Evolutionary conservation across 805 yeast genomes (phyloP).

Genomic region (Wickerhamiella australiensis): DNA sequence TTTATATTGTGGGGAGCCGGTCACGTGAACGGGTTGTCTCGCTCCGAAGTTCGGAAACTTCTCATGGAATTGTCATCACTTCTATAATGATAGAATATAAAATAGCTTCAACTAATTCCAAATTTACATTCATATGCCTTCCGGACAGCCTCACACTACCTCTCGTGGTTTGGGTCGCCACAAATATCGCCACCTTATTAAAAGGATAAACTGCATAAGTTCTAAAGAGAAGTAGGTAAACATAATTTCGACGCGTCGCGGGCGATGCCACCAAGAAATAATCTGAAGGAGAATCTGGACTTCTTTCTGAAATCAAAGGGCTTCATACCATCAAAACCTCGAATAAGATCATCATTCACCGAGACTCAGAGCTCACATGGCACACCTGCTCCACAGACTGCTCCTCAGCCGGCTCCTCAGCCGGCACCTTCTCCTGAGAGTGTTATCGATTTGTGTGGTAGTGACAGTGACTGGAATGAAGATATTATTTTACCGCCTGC

Average conservation of each 20-base stretch:
- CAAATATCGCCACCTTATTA: background rate
- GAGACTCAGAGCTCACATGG: background rate
- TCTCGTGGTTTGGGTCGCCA: background rate
- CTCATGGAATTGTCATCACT: too few species aligned
- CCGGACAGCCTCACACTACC: background rate
- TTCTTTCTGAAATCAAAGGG: background rate
- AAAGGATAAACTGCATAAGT: too few species aligned
- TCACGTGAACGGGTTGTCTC: slow-evolving; percentile 10
- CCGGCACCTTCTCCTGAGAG: background rate
- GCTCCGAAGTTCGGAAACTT: slow-evolving; percentile 1
- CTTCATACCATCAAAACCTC: background rate
- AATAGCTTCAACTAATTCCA: too few species aligned
- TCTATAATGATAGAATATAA: too few species aligned
- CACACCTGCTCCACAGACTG: background rate
- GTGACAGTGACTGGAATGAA: background rate
- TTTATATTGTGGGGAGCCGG: slow-evolving; percentile 5
- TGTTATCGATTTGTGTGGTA: background rate
- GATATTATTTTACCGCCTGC: background rate
- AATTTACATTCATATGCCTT: background rate
- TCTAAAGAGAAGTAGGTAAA: background rate
- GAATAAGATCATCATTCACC: background rate
- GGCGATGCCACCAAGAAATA: slow-evolving; percentile 6
- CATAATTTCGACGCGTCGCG: slow-evolving; percentile 5
- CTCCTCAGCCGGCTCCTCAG: background rate
- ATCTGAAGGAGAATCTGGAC: background rate